Base-by-base conservation (phyloP, 1,284 basidiomycete species). In the Albatrellus sp. region DNA sequence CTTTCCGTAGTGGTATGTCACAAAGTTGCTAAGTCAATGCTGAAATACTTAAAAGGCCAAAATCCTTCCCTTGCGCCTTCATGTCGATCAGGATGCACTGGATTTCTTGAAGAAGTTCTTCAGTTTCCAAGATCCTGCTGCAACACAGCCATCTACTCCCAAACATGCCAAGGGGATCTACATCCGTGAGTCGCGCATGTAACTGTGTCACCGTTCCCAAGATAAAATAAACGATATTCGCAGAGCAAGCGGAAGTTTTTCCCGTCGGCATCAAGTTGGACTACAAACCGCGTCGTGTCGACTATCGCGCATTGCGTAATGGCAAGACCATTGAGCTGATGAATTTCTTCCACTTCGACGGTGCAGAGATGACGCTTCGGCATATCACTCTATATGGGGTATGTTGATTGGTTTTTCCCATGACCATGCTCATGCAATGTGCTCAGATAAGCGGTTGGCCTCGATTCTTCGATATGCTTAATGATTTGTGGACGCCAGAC, bases 301-400 rank as follows among this genome's bases (percentile, higher is more conserved):
- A 98, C 61, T 96, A 97, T 61, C 69, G 79, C 47, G 93, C 92
- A n/a, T 67, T 98, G 41, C 75, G 83, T 13, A 84, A 93, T 54
- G 96, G 96, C 11, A 79, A 75, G 59, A 92, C 91, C 0, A 94
- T 96, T 49, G 96, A 98, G 60, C 66, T 98, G 46, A 98, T 98
- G 94, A 99, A 99, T 61, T 98, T 98, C 60, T 98, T 99, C 80
- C 93, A 98, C 62, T 99, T 98, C 55, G 94, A 98, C 55, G 94
- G 90, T 0, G 88, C 94, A 2, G 94, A 97, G 62, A 98, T 98
- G 90, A 94, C 91, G 0, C 65, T 99, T 42, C 75, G 94, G 42
- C 92, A 96, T 57, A 82, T 98, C 48, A 92, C 89, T 12, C 60
- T 98, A 19, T 80, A 84, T 43, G 96, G 94, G 13, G 90, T 93